Evolutionary conservation across 2,329 filamentous ascomycete genomes (phyloP), one percentile per base, ranked within the genome.

Genomic region (Salinomyces thailandicus): DNA sequence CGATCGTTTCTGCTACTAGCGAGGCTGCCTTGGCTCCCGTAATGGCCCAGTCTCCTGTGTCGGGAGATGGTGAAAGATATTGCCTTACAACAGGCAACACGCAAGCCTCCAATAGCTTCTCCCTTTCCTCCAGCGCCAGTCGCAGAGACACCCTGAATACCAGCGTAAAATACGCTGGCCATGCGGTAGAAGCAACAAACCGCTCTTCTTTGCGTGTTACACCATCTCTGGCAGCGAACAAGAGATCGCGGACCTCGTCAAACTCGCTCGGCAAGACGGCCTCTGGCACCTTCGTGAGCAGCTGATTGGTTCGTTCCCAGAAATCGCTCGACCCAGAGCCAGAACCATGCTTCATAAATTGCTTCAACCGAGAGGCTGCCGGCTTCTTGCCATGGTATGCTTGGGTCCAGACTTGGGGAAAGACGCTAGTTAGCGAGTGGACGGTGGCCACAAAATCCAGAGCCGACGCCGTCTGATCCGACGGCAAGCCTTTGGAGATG

Each of bases 261-360:
- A 62, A 49, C 11, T 71, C 52, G 9, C 31, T 57, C 36, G 33
- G 80, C 66, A 89, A 54, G 1, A 77, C 57, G 15, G 72, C 64
- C 5, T 53, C 40, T 4, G 79, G 79, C 9, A 83, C 49, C 5
- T 55, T 55, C 16, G 61, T 56, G 33, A 94, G 55, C 0, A 96
- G 61, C 18, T 68, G 64, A 26, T 71, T 67, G 19, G 93, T 57
- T 12, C 72, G 73, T 17, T 68, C 60, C 91, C 91, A 98, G 53
- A 79, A 94, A 7, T 69, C 72, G 3, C 69, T 62, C 0, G 75
- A 67, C 3, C 81, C 81, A n/a, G 77, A 75, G 52, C 95, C 84
- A 0, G 89, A 93, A 2, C 91, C 89, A 50, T 79, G 83, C 43
- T 82, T 78, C 5, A 96, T 65, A 48, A 93, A 91, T 6, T 76